phyloP scores from a whole-genome alignment of 345 rosid genomes.

The Ailanthus altissimus region DNA sequence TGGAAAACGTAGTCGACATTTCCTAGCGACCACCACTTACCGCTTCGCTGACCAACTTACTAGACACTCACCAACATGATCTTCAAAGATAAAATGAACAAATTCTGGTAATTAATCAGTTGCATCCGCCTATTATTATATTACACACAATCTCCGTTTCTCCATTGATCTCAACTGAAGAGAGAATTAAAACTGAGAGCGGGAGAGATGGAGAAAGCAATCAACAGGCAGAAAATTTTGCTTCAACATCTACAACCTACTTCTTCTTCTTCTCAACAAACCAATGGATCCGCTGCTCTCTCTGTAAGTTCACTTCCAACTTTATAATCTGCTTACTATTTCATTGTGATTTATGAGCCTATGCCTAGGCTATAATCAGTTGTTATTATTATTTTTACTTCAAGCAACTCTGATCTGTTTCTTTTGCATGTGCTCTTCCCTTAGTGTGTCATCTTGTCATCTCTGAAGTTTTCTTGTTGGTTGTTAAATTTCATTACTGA shows the following conservation, averaged over 20 bases:
- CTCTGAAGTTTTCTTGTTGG: background rate
- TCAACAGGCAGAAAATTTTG: conserved; percentile 73
- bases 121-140: background rate
- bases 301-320: conserved; percentile 45
- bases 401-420: no score
- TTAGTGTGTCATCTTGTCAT: background rate
- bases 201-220: conserved; percentile 64
- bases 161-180: background rate
- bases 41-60: no score
- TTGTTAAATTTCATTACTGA: no score
- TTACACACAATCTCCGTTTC: background rate
- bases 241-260: conserved; percentile 67
- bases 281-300: conserved; percentile 35
- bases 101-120: background rate
- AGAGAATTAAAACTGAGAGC: background rate
- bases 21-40: no score
- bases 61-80: no score
- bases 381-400: no score
- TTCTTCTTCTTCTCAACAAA: conserved; percentile 32
- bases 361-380: no score
- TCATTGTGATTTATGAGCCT: background rate
- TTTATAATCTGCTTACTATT: background rate
- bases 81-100: no score
- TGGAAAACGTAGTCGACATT: no score
- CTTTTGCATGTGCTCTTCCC: no score